Conservation (phyloP, 768 basidiomycete genomes). For the Coprinopsis strossmayeri region DNA sequence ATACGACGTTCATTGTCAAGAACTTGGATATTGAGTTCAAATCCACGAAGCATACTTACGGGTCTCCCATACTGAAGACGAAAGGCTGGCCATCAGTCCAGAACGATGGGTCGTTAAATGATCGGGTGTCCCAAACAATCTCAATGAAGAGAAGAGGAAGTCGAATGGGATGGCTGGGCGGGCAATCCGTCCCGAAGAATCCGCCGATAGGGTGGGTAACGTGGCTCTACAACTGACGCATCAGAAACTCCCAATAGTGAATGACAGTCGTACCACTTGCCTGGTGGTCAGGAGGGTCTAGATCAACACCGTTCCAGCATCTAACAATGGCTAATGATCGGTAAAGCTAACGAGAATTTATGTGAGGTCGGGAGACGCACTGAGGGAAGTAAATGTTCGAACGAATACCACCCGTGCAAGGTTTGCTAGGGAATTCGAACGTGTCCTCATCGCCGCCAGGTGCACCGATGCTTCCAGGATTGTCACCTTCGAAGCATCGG, state of each 20-base stretch:
- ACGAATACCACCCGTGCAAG: constrained; percentile 3
- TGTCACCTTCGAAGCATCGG: constrained; percentile 1
- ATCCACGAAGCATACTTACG: constrained; percentile 3
- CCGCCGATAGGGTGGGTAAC: constrained; percentile 8
- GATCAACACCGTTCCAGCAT: constrained; percentile 10
- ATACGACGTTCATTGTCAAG: neutral
- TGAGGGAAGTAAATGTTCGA: constrained; percentile 8
- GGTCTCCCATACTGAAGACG: constrained; percentile 15
- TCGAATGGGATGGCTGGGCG: constrained; percentile 7
- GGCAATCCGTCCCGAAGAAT: constrained; percentile 8
- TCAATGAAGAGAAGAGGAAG: constrained; percentile 12
- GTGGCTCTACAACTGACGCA: constrained; percentile 4
- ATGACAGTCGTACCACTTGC: neutral
- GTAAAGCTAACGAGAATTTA: neutral
- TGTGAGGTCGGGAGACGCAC: neutral
- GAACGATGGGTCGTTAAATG: constrained; percentile 8
- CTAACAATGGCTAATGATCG: neutral
- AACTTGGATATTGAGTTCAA: neutral
- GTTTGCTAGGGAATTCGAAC: constrained; percentile 3
- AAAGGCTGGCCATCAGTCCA: constrained; percentile 12
- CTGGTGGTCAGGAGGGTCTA: constrained; percentile 6
- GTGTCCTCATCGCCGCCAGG: constrained; percentile 2
- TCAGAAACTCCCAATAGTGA: neutral
- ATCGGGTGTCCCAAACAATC: constrained; percentile 13
- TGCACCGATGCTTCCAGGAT: neutral